These are phyloP conservation scores for Santalum album DNA, from an alignment of 164 flowering plant species.

Conservation along the genomic window DNA sequence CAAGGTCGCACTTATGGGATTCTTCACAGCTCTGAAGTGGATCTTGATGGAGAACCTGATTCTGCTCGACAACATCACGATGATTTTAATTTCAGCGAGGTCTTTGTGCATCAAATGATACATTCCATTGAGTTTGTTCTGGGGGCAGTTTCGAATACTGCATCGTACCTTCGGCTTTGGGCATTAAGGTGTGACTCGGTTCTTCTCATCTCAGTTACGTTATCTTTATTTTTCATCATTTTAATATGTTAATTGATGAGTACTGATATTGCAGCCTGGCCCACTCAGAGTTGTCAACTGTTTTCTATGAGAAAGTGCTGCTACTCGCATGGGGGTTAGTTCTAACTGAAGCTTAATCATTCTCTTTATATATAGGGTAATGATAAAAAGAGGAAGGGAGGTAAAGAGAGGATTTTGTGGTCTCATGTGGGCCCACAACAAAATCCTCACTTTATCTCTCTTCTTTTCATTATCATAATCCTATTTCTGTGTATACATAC, in stretches of 20 bases:
- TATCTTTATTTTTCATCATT: background rate
- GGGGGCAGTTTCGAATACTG: constrained; percentile 94
- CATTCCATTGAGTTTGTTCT: constrained; percentile 89
- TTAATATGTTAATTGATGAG: constrained; percentile 10
- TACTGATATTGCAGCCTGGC: constrained; percentile 59
- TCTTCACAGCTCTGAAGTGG: constrained; percentile 72
- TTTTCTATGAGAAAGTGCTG: constrained; percentile 86
- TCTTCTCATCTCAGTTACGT: constrained; percentile 1
- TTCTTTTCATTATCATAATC: no score
- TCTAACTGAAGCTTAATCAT: background rate
- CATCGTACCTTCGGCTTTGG: constrained; percentile 96
- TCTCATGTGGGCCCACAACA: no score
- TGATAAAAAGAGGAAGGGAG: no score
- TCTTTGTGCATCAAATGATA: constrained; percentile 94
- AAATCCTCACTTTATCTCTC: no score
- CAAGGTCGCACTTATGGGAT: constrained; percentile 90
- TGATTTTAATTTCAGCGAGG: constrained; percentile 85
- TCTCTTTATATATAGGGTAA: no score
- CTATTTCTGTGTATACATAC: no score
- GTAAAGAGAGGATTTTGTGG: no score
- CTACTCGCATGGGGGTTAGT: constrained; percentile 90
- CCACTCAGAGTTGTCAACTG: constrained; percentile 90
- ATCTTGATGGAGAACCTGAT: constrained; percentile 72
- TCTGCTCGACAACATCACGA: constrained; percentile 70
- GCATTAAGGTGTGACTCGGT: constrained; percentile 58